phyloP scores from a whole-genome alignment of 495 filamentous ascomycete genomes.

The Trichoderma gamsii region DNA sequence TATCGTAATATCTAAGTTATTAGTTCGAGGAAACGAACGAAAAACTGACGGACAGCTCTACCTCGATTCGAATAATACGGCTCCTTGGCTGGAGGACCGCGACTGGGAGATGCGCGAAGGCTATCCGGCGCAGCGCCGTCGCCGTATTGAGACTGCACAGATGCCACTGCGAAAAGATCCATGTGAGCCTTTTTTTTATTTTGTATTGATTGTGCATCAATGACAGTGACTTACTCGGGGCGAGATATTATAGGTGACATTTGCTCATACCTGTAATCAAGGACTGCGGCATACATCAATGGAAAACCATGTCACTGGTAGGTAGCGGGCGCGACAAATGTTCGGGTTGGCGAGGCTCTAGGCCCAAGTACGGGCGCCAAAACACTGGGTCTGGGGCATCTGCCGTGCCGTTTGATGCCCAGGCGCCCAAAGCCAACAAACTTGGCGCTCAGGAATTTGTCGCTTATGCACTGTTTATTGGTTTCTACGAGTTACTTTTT shows the following conservation, averaged over 20 bases:
- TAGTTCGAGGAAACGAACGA: background rate
- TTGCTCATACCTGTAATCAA: background rate
- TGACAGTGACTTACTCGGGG: background rate
- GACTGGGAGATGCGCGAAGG: background rate
- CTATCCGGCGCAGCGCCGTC: background rate
- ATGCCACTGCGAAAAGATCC: background rate
- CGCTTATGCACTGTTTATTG: no score
- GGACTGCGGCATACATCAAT: background rate
- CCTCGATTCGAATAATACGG: conserved; percentile 15
- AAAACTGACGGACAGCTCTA: background rate
- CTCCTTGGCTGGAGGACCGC: background rate
- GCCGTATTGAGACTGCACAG: conserved; percentile 1
- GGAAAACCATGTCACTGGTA: background rate
- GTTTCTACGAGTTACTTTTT: no score
- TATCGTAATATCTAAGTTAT: conserved; percentile 10
- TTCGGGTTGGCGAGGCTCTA: no score
- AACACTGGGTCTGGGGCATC: no score
- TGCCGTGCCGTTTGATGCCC: no score
- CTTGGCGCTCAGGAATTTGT: no score
- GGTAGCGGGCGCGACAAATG: no score
- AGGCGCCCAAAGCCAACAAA: no score
- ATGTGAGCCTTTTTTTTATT: background rate
- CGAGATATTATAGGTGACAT: background rate
- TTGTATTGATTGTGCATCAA: background rate
- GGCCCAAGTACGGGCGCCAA: no score